Evolutionary conservation across 192 early-diverging fungal genomes (phyloP).

Genomic region (Podila horticola): DNA sequence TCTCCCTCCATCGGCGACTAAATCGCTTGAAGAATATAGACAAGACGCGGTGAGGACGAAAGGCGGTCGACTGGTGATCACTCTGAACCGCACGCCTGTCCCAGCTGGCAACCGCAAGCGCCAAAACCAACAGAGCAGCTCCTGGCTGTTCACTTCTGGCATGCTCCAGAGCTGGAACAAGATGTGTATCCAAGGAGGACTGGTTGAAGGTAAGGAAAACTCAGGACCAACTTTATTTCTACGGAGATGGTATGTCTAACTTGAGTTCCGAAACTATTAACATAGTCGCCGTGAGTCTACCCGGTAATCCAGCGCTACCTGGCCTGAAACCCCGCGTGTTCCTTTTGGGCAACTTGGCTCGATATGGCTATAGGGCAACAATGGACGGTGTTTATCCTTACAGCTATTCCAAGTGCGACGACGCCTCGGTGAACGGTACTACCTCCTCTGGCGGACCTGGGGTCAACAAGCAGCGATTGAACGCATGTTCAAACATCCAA

Average conservation of each 20-base stretch:
- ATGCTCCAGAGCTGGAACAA: conserved; percentile 77
- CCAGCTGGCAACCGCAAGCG: neutral
- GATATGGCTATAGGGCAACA: conserved; percentile 65
- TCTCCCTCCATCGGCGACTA: conserved; percentile 65
- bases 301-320: conserved; percentile 53
- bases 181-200: conserved; percentile 69
- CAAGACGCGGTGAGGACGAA: conserved; percentile 59
- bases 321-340: conserved; percentile 69
- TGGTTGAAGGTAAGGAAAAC: conserved; percentile 55
- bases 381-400: conserved; percentile 69
- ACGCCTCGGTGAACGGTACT: conserved; percentile 62
- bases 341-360: conserved; percentile 68
- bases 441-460: neutral
- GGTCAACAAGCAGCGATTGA: too few relatives aligned
- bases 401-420: conserved; percentile 64
- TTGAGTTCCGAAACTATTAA: neutral
- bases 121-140: neutral
- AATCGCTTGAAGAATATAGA: conserved; percentile 64
- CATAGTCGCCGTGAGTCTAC: conserved; percentile 61
- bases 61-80: conserved; percentile 62
- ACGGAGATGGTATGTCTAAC: too few relatives aligned
- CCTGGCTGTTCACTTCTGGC: conserved; percentile 57
- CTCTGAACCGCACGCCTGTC: conserved; percentile 22
- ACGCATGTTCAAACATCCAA: neutral
- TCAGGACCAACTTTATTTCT: too few relatives aligned